Percentiles rank a stretch among this genome's conserved stretches.
These are phyloP conservation scores for Coemansia biformis DNA, from an alignment of 192 early-diverging fungal genomes.

Conservation along the genomic window DNA sequence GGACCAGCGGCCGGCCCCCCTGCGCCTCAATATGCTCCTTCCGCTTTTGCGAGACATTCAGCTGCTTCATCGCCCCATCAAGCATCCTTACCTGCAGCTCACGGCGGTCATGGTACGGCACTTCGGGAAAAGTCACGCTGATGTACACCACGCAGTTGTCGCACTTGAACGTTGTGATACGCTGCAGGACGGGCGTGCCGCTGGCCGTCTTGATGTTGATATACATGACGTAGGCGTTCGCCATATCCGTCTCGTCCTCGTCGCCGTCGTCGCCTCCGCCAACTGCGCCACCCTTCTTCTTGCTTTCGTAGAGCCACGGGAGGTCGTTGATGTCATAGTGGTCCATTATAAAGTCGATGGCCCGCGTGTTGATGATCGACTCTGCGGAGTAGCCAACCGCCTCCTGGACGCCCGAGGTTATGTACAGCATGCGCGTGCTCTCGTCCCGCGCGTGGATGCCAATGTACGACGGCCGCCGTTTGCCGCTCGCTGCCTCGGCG, in stretches of 20 bases:
- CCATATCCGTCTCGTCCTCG: conserved; percentile 18
- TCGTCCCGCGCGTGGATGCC: conserved; percentile 38
- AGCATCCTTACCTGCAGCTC: conserved; percentile 41
- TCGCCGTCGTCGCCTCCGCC: conserved; percentile 2
- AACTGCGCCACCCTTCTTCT: conserved; percentile 2
- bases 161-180: conserved; percentile 34
- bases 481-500: too few species aligned
- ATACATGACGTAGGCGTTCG: conserved; percentile 37
- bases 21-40: background rate
- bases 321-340: conserved; percentile 24
- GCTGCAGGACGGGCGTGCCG: conserved; percentile 23
- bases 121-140: conserved; percentile 23
- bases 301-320: conserved; percentile 21
- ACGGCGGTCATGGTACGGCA: conserved; percentile 15
- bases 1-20: background rate
- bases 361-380: conserved; percentile 12
- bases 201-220: conserved; percentile 22
- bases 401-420: conserved; percentile 8
- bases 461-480: conserved; percentile 30
- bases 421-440: conserved; percentile 35
- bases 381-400: conserved; percentile 18
- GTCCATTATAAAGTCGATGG: conserved; percentile 30
- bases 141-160: conserved; percentile 34
- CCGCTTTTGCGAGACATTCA: conserved; percentile 18
- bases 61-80: conserved; percentile 27